Evolutionary conservation across 306 rosid species (phyloP), one percentile per base, ranked within the genome.

Genomic region (Carpinus viminea): DNA sequence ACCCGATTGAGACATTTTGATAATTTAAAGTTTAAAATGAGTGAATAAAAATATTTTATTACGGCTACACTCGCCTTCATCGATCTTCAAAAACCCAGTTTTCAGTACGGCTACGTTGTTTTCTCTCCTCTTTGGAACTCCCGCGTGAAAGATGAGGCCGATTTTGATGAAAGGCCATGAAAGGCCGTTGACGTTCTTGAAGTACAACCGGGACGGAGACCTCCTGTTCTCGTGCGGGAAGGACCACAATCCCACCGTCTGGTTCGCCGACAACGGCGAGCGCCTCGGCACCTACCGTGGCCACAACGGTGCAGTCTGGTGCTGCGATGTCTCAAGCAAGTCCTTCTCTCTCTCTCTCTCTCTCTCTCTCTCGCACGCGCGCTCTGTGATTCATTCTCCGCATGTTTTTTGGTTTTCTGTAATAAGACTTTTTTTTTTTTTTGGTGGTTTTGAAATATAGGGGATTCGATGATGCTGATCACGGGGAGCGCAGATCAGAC

Each of bases 241-340:
- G 78, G 98, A 92, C 31, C 95, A 92, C 81, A 84, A 79, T 18
- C 98, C 98, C 5, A 92, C 96, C 12, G 92, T 92, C 12, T 95
- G 98, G 98, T 95, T 88, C 73, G 98, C 98, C 62, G 98, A 95
- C 84, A 95, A 95, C 17, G 97, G 97, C 15, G 97, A 95, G 86
- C 95, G 97, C 5, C 85, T 95, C 73, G 97, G 97, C 24, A 94
- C 97, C 36, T 95, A 89, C 45, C 89, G 92, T 2, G 97, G 97
- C 21, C 98, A 95, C 81, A 95, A 95, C 80, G 98, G 97, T 0
- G 97, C 98, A 28, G 98, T 95, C 47, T 95, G 98, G 98, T 91
- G 86, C 89, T 94, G 97, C 78, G 97, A 94, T 38, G 98, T 94
- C 11, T 91, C 98, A 4, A 84, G 98, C 54, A 88, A 80, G 88